Conservation (phyloP, 2,329 filamentous ascomycete species). For the Clonostachys sp. region DNA sequence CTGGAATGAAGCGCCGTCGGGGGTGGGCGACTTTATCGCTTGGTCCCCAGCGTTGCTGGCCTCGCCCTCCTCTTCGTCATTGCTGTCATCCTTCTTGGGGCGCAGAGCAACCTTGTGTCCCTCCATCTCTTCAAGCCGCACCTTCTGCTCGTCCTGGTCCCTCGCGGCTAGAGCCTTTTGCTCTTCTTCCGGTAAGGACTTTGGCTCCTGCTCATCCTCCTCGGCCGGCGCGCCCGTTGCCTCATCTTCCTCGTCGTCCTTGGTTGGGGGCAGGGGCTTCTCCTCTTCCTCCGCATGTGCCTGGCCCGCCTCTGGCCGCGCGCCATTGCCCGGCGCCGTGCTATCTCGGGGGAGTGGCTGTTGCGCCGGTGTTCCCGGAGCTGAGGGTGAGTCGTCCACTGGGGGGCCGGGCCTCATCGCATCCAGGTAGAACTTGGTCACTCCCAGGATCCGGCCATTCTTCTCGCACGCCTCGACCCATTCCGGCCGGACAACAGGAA, state of each 20-base stretch:
- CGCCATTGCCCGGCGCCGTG: constrained; percentile 15
- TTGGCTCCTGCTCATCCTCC: constrained; percentile 6
- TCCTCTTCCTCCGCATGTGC: constrained; percentile 17
- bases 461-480: constrained; percentile 97
- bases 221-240: constrained; percentile 9
- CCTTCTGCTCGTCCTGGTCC: constrained; percentile 48
- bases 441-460: constrained; percentile 86
- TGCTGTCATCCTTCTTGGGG: constrained; percentile 24
- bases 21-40: constrained; percentile 30
- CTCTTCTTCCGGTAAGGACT: constrained; percentile 13
- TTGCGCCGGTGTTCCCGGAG: constrained; percentile 10
- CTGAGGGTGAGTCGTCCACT: constrained; percentile 22
- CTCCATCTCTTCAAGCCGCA: constrained; percentile 49
- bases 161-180: constrained; percentile 22
- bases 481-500: constrained; percentile 92
- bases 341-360: constrained; percentile 25
- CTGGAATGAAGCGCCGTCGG: constrained; percentile 57
- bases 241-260: constrained; percentile 13
- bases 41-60: constrained; percentile 22
- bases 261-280: constrained; percentile 7
- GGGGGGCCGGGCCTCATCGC: constrained; percentile 51
- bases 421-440: constrained; percentile 93
- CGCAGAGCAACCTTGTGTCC: constrained; percentile 48
- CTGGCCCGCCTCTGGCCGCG: constrained; percentile 9
- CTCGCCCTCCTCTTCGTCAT: constrained; percentile 24